Percentiles rank a stretch among this genome's conserved stretches.
Conservation (phyloP, 148 eudicot species). For the Vaccinium myrtillus region DNA sequence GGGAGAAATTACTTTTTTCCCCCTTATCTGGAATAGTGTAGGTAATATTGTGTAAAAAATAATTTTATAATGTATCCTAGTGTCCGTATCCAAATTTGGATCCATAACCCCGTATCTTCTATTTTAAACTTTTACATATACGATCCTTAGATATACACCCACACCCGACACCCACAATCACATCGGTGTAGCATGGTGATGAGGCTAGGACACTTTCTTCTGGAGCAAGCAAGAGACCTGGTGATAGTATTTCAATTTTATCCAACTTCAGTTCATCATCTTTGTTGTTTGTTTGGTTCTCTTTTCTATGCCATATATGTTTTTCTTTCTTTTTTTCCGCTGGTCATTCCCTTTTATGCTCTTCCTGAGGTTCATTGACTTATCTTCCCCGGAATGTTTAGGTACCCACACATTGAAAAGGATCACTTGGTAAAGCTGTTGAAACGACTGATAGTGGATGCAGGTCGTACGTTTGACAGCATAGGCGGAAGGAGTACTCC, state of each 20-base stretch:
- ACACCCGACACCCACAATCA: too few species aligned
- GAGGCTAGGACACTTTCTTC: not conserved
- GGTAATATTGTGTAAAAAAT: too few species aligned
- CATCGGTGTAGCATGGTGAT: too few species aligned
- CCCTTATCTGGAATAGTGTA: too few species aligned
- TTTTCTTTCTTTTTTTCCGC: not conserved
- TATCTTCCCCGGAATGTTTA: slow-evolving; percentile 26
- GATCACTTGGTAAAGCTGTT: slow-evolving; percentile 92
- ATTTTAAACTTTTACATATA: too few species aligned
- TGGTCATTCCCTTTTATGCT: not conserved
- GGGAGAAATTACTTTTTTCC: too few species aligned
- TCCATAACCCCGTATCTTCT: too few species aligned
- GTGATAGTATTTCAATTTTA: not conserved
- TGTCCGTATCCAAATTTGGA: too few species aligned
- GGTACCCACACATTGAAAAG: slow-evolving; percentile 81
- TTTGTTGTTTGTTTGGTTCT: not conserved
- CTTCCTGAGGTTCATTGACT: slow-evolving; percentile 4
- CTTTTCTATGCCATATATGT: not conserved
- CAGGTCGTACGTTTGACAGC: slow-evolving; percentile 41
- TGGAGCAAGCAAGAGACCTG: not conserved
- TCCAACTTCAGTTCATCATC: not conserved
- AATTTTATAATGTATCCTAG: too few species aligned
- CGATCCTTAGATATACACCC: too few species aligned
- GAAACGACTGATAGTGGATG: slow-evolving; percentile 72
- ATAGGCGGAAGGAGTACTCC: slow-evolving; percentile 40